These are phyloP conservation scores for Alloascoidea africana DNA, from an alignment of 805 yeast species.

Conservation along the genomic window DNA sequence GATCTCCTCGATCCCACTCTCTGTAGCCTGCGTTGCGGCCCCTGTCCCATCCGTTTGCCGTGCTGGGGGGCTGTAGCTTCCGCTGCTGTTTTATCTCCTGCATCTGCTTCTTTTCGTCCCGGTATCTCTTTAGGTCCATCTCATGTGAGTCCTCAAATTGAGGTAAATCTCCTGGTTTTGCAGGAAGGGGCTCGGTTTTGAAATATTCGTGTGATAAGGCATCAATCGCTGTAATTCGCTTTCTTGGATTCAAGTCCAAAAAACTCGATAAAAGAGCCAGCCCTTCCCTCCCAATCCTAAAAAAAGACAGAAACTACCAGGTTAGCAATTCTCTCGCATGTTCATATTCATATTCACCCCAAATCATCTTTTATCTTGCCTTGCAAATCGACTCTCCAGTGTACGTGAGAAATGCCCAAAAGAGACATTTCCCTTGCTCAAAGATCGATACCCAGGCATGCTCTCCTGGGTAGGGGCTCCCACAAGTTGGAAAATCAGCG, in stretches of 20 bases:
- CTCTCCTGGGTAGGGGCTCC: constrained; percentile 58
- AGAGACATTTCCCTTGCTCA: constrained; percentile 31
- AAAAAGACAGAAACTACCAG: not conserved
- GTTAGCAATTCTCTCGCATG: not conserved
- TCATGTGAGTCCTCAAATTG: constrained; percentile 82
- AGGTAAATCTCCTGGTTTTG: constrained; percentile 38
- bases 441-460: constrained; percentile 45
- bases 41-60: too few relatives aligned
- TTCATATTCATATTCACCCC: constrained; percentile 18
- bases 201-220: constrained; percentile 67
- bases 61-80: too few relatives aligned
- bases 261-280: constrained; percentile 44
- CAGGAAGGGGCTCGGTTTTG: constrained; percentile 48
- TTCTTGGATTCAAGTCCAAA: constrained; percentile 53
- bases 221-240: constrained; percentile 63
- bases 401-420: constrained; percentile 12
- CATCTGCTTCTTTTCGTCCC: constrained; percentile 3
- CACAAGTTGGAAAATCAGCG: constrained; percentile 59
- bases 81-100: too few relatives aligned
- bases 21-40: too few relatives aligned
- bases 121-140: constrained; percentile 50
- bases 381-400: constrained; percentile 27
- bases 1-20: too few relatives aligned
- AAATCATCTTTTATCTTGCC: too few relatives aligned
- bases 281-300: constrained; percentile 23